Percentiles rank a stretch among this genome's conserved stretches.
Conservation (phyloP, 1,284 basidiomycete species). For the Microstroma glucosiphilum region DNA sequence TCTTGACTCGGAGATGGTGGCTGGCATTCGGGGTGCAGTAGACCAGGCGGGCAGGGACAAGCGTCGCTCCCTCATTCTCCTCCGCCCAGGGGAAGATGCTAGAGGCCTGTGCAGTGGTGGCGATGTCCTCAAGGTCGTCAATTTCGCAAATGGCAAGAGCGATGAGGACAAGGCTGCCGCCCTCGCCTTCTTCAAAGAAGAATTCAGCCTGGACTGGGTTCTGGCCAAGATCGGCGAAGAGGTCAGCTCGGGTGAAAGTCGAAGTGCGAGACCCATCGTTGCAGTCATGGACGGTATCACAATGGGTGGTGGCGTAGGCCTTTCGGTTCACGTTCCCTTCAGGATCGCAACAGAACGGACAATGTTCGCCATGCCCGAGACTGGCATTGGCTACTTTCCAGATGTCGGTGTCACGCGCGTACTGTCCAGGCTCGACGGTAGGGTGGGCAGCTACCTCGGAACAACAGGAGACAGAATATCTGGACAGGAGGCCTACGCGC, state of each 20-base stretch:
- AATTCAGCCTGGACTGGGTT: conserved; percentile 86
- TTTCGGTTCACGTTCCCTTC: conserved; percentile 80
- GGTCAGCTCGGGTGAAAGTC: neutral
- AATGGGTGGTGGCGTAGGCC: conserved; percentile 93
- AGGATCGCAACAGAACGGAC: conserved; percentile 91
- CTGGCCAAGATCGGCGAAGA: conserved; percentile 56
- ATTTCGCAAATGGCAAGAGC: conserved; percentile 21
- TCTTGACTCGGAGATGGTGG: conserved; percentile 75
- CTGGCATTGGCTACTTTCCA: conserved; percentile 56
- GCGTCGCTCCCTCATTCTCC: conserved; percentile 26
- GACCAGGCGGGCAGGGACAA: conserved; percentile 56
- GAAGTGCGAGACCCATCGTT: conserved; percentile 18
- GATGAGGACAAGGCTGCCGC: conserved; percentile 53
- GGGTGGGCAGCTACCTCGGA: conserved; percentile 87
- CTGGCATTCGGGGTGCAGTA: conserved; percentile 65
- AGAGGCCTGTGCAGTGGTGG: conserved; percentile 90
- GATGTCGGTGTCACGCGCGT: conserved; percentile 90
- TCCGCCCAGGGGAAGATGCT: conserved; percentile 56
- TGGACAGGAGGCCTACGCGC: conserved; percentile 43
- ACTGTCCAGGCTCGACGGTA: conserved; percentile 81
- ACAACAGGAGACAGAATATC: conserved; percentile 61
- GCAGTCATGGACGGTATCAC: conserved; percentile 57
- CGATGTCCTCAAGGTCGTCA: conserved; percentile 66
- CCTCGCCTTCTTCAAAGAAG: conserved; percentile 79
- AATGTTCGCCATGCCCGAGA: conserved; percentile 72